Percentiles rank a stretch among this genome's conserved stretches.
Conservation (phyloP, 768 basidiomycete genomes). For the Mycena albidolilacea region DNA sequence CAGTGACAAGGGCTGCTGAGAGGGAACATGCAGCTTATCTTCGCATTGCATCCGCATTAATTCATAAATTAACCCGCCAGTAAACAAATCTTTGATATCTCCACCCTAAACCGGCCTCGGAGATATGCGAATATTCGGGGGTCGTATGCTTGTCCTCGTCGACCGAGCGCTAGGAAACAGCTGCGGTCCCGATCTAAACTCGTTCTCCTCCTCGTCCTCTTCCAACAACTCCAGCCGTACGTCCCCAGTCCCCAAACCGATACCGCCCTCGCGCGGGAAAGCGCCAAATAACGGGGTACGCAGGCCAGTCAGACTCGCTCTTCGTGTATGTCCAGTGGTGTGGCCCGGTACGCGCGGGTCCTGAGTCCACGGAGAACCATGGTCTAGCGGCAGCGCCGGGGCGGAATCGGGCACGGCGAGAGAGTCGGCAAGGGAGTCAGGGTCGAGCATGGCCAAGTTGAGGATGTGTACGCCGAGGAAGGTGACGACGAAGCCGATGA, state of each 20-base stretch:
- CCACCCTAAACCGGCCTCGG: constrained; percentile 20
- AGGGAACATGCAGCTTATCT: constrained; percentile 12
- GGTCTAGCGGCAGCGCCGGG: not conserved
- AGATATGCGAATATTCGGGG: constrained; percentile 12
- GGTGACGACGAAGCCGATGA: constrained; percentile 48
- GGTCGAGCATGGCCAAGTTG: constrained; percentile 35
- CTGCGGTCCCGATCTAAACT: constrained; percentile 2
- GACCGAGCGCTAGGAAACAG: not conserved
- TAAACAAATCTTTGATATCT: not conserved
- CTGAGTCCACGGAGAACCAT: constrained; percentile 50
- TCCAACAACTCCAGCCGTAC: constrained; percentile 75
- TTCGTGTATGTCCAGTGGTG: constrained; percentile 33
- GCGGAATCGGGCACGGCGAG: constrained; percentile 12
- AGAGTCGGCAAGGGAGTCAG: constrained; percentile 2
- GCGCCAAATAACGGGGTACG: constrained; percentile 81
- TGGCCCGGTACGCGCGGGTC: not conserved
- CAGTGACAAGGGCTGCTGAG: constrained; percentile 2
- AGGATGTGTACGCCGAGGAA: constrained; percentile 44
- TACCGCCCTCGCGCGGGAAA: constrained; percentile 4
- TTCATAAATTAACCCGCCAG: not conserved
- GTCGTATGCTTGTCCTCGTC: not conserved
- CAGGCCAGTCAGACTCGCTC: constrained; percentile 70
- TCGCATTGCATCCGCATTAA: constrained; percentile 11
- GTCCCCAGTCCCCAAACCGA: constrained; percentile 45
- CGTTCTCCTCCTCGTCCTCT: constrained; percentile 58